phyloP scores from a whole-genome alignment of 2,329 filamentous ascomycete species.

The Salinomyces thailandicus region DNA sequence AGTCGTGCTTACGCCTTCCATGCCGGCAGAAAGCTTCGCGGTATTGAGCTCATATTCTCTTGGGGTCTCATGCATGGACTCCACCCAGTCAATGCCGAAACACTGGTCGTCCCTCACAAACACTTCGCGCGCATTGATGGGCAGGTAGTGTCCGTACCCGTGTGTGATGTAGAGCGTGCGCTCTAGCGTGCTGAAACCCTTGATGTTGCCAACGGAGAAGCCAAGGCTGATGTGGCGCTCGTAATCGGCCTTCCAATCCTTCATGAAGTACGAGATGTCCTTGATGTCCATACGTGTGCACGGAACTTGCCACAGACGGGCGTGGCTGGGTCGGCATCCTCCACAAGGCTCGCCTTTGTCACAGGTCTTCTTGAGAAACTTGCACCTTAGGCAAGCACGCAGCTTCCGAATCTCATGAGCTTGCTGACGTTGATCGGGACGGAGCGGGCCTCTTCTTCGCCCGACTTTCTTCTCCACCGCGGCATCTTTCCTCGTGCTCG shows the following conservation, averaged over 20 bases:
- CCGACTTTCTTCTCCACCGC: conserved; percentile 82
- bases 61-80: conserved; percentile 64
- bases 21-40: conserved; percentile 77
- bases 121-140: conserved; percentile 87
- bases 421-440: conserved; percentile 90
- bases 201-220: conserved; percentile 90
- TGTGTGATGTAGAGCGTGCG: conserved; percentile 84
- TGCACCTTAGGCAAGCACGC: conserved; percentile 86
- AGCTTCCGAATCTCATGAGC: conserved; percentile 94
- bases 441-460: conserved; percentile 75
- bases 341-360: conserved; percentile 95
- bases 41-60: conserved; percentile 79
- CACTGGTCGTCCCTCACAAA: conserved; percentile 86
- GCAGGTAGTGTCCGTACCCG: conserved; percentile 85
- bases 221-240: conserved; percentile 79
- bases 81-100: conserved; percentile 89
- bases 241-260: conserved; percentile 97
- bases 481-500: conserved; percentile 68
- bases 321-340: conserved; percentile 90
- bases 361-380: conserved; percentile 98
- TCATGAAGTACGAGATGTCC: conserved; percentile 97
- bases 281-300: conserved; percentile 98
- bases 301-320: conserved; percentile 90
- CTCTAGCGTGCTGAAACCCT: conserved; percentile 59
- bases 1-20: conserved; percentile 72